Conservation (phyloP, 305 asterid species). For the Rubia tinctorum region DNA sequence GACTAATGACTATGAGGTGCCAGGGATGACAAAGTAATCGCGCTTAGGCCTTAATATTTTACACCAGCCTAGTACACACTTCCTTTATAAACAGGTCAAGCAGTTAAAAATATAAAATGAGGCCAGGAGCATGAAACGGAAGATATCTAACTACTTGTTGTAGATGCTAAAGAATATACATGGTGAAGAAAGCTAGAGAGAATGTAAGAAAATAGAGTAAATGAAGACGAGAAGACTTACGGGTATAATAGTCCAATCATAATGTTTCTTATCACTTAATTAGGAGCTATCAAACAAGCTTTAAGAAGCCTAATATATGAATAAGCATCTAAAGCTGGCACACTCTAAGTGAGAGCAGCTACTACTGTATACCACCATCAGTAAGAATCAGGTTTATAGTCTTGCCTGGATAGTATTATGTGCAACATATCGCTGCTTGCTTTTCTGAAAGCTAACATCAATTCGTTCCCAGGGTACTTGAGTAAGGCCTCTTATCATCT, state of each 20-base stretch:
- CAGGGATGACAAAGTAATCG: not conserved
- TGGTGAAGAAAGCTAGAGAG: not conserved
- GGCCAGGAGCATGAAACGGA: not conserved
- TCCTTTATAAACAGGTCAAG: not conserved
- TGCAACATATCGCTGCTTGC: constrained; percentile 83
- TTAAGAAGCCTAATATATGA: not conserved
- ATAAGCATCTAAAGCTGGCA: not conserved
- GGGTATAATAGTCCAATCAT: not conserved
- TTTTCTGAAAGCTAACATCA: constrained; percentile 89
- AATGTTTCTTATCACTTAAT: not conserved
- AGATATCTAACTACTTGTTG: not conserved
- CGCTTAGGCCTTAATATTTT: not conserved
- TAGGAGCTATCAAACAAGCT: not conserved
- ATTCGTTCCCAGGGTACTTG: constrained; percentile 90
- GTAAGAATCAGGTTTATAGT: not conserved
- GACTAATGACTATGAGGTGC: not conserved
- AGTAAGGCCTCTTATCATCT: constrained; percentile 84
- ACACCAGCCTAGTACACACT: not conserved
- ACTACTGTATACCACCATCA: not conserved
- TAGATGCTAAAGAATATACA: no score
- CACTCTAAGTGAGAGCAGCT: not conserved
- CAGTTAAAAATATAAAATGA: not conserved
- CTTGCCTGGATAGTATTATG: constrained; percentile 80
- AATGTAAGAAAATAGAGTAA: not conserved
- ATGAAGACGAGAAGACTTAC: not conserved